phyloP scores from a whole-genome alignment of 1,284 basidiomycete species.

The Melampsora abietis-canadensis region DNA sequence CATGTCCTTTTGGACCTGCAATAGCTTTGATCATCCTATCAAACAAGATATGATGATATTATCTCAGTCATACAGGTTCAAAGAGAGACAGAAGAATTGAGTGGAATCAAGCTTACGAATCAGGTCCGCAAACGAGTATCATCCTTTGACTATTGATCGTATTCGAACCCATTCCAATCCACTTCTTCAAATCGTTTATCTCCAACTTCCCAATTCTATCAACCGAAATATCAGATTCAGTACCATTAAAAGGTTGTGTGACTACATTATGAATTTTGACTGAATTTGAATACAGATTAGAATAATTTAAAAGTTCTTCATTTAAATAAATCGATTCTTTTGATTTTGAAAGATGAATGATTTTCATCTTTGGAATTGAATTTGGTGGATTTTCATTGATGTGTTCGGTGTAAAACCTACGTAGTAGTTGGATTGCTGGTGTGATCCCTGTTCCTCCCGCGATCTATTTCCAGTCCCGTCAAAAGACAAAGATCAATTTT shows the following conservation, averaged over 20 bases:
- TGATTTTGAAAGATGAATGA: constrained; percentile 28
- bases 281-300: neutral
- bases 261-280: constrained; percentile 2
- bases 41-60: neutral
- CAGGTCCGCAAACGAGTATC: constrained; percentile 40
- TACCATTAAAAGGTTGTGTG: neutral
- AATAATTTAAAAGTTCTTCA: constrained; percentile 8
- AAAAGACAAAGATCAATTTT: neutral
- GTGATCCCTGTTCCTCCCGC: constrained; percentile 40
- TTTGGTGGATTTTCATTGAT: too few relatives aligned
- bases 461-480: constrained; percentile 19
- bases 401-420: neutral
- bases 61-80: neutral
- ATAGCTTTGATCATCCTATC: constrained; percentile 34
- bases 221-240: neutral
- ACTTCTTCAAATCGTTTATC: constrained; percentile 13
- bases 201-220: constrained; percentile 28
- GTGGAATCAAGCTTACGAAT: constrained; percentile 14
- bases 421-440: constrained; percentile 27
- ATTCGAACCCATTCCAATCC: constrained; percentile 4
- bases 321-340: constrained; percentile 11
- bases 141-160: constrained; percentile 8
- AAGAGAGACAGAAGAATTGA: neutral
- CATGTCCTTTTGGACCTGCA: constrained; percentile 23
- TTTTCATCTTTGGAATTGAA: constrained; percentile 22